A percentile compares a stretch with the other conserved stretches of the same genome.
Evolutionary conservation across 805 yeast genomes (phyloP).

Genomic region (Candida tammaniensis): DNA sequence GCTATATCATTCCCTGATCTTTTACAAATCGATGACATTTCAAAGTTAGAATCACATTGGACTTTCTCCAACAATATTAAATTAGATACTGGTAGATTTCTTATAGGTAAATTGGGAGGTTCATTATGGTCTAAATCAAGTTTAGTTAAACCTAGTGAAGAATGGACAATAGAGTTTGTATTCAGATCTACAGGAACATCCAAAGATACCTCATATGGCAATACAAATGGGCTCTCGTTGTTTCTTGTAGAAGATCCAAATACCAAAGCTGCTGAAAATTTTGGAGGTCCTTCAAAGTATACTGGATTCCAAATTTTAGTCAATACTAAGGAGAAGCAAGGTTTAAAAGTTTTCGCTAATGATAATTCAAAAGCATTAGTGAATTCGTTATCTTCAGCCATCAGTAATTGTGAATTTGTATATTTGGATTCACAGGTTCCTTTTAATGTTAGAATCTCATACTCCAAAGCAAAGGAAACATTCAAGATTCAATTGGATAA

Average conservation of each 20-base stretch:
- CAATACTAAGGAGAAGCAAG: conserved; percentile 48
- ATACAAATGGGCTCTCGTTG: conserved; percentile 55
- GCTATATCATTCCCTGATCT: conserved; percentile 34
- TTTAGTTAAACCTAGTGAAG: conserved; percentile 19
- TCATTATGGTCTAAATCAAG: conserved; percentile 19
- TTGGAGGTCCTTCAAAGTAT: conserved; percentile 53
- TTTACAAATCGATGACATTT: conserved; percentile 20
- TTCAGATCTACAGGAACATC: conserved; percentile 56
- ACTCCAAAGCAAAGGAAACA: conserved; percentile 41
- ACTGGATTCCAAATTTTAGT: conserved; percentile 65
- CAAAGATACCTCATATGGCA: conserved; percentile 23
- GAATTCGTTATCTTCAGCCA: conserved; percentile 29
- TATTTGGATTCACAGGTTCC: conserved; percentile 74
- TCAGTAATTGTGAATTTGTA: conserved; percentile 56
- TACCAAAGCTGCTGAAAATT: conserved; percentile 21
- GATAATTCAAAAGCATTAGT: conserved; percentile 49
- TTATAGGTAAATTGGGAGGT: conserved; percentile 19
- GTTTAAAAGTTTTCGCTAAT: conserved; percentile 56
- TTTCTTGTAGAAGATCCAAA: conserved; percentile 32
- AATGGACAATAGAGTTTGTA: conserved; percentile 60
- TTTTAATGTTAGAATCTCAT: conserved; percentile 61
- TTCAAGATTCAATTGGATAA: conserved; percentile 73
- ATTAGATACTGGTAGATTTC: conserved; percentile 71
- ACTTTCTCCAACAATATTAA: conserved; percentile 61
- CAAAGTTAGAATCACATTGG: conserved; percentile 30